These are phyloP conservation scores for Nicotiana tabacum DNA, from an alignment of 257 asterid genomes.

Conservation along the genomic window DNA sequence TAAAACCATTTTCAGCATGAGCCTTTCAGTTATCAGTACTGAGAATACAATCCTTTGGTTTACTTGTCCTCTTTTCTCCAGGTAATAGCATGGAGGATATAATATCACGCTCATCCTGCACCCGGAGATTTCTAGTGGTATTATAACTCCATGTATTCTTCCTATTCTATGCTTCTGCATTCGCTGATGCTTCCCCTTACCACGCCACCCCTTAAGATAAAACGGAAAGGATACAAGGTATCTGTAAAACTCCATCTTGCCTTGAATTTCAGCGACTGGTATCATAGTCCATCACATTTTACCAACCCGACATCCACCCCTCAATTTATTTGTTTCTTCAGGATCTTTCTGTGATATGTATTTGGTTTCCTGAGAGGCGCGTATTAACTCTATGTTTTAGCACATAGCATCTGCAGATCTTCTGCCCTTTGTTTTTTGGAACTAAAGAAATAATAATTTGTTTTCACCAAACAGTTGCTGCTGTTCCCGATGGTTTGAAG, in stretches of 20 bases:
- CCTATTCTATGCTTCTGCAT: background rate
- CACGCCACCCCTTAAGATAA: conserved; percentile 1
- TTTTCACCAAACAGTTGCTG: conserved; percentile 44
- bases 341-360: background rate
- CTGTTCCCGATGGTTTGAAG: conserved; percentile 86
- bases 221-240: background rate
- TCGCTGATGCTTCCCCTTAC: background rate
- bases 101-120: conserved; percentile 10
- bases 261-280: background rate
- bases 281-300: background rate
- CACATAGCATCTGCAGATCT: background rate
- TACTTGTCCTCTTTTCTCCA: conserved; percentile 2
- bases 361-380: background rate
- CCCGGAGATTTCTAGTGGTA: conserved; percentile 7
- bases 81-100: conserved; percentile 9
- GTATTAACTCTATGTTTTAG: background rate
- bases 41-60: conserved; percentile 6
- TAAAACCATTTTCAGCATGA: background rate
- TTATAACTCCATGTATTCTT: conserved; percentile 9
- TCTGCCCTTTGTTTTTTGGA: background rate
- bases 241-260: background rate
- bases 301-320: conserved; percentile 3
- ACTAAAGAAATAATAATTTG: background rate
- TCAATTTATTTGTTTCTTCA: background rate
- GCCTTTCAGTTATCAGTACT: conserved; percentile 4